These are phyloP conservation scores for Byssochlamys sp. DNA, from an alignment of 2,329 filamentous ascomycete species.

Conservation along the genomic window DNA sequence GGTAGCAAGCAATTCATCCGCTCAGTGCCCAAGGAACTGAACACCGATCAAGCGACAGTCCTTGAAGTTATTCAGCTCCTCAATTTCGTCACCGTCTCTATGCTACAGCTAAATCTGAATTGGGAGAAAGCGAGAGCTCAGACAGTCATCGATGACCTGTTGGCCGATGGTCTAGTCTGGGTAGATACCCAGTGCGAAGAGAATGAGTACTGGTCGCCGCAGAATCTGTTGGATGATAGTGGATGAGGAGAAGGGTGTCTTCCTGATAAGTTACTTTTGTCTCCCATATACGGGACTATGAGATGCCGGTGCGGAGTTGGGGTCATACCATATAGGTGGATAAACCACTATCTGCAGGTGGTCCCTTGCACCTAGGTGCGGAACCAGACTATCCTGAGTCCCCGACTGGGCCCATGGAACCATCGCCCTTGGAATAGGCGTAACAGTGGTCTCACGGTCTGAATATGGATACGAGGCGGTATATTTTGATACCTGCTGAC, in stretches of 20 bases:
- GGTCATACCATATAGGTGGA: neutral
- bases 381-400: too few relatives aligned
- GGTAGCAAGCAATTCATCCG: conserved; percentile 80
- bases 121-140: conserved; percentile 80
- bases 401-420: too few relatives aligned
- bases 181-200: conserved; percentile 77
- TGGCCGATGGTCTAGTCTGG: conserved; percentile 86
- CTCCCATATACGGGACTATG: neutral
- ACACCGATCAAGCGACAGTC: conserved; percentile 84
- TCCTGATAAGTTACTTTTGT: neutral
- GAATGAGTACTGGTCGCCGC: conserved; percentile 76
- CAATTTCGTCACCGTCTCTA: conserved; percentile 79
- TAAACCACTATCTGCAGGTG: too few relatives aligned
- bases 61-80: conserved; percentile 83
- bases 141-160: conserved; percentile 81
- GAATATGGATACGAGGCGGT: neutral
- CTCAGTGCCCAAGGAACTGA: conserved; percentile 88
- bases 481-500: neutral
- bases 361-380: too few relatives aligned
- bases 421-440: neutral
- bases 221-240: conserved; percentile 35
- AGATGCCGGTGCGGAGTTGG: neutral
- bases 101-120: conserved; percentile 74
- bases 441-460: neutral
- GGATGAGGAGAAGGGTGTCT: conserved; percentile 16